Base-by-base conservation (phyloP, 805 yeast genomes). In the Metschnikowia shivogae region DNA sequence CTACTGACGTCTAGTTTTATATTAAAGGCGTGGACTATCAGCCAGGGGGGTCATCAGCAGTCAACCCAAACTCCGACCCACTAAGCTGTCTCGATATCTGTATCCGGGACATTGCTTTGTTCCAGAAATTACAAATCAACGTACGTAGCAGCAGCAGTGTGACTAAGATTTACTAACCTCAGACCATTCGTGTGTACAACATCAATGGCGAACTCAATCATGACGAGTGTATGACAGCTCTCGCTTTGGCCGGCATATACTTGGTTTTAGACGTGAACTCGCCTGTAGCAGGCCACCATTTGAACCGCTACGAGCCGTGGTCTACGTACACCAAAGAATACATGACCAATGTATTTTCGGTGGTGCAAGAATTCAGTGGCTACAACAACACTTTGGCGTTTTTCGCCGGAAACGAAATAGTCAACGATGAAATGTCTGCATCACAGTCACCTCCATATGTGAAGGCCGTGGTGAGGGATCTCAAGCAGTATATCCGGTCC, bases 231-330 rank as follows among this genome's bases (percentile, higher is more conserved):
- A 92, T 92, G 98, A 80, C 95, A 0, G 64, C 90, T 72, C 71
- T 92, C 44, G 97, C 97, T 0, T 74, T 84, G 6, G 95, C 97
- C 0, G 97, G 96, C 0, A 90, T 92, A n/a, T 92, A 90, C 60
- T 68, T 92, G 41, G 84, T 92, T 24, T 72, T 92, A 20, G 98
- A 92, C 64, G 96, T 92, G 27, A 92, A 92, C 62, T 86, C 97
- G 0, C 97, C 97, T 0, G 62, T 84, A 38, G 77, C 73, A 12
- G 78, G 80, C 32, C 93, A 87, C 55, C 92, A 88, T 58, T 67
- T 92, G 58, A 87, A 90, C 62, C 73, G 98, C 50, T 86, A 89
- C 59, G 96, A 90, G 58, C 98, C 98, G 0, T 89, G 97, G 97
- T 82, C 85, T 13, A 76, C 93, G 0, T 92, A 90, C 62, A 87